These are phyloP conservation scores for Huntiella abstrusa DNA, from an alignment of 2,329 filamentous ascomycete genomes.

Conservation along the genomic window DNA sequence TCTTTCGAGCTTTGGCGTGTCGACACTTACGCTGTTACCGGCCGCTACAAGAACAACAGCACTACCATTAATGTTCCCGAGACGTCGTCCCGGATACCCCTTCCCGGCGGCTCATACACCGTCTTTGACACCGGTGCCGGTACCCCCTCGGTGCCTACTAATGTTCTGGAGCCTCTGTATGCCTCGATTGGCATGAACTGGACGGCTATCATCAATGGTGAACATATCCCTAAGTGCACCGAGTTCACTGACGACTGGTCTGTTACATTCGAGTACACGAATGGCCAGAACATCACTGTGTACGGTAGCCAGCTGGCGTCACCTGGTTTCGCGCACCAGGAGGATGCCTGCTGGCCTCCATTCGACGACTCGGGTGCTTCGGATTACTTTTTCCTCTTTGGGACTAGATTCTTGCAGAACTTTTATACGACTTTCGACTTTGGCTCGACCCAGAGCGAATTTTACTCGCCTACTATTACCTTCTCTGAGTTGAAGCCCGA, in stretches of 20 bases:
- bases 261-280: constrained; percentile 16
- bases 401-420: constrained; percentile 16
- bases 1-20: constrained; percentile 19
- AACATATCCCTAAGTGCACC: constrained; percentile 18
- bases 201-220: constrained; percentile 15
- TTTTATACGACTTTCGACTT: constrained; percentile 20
- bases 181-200: constrained; percentile 20
- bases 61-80: neutral
- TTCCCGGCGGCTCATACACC: constrained; percentile 7
- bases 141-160: constrained; percentile 15
- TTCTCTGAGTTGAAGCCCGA: constrained; percentile 15
- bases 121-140: constrained; percentile 20
- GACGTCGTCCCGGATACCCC: constrained; percentile 1
- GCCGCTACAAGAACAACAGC: constrained; percentile 2
- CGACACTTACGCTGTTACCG: constrained; percentile 12
- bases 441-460: constrained; percentile 12
- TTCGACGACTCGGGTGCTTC: constrained; percentile 15
- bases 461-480: constrained; percentile 12
- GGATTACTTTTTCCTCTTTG: constrained; percentile 17
- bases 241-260: constrained; percentile 21
- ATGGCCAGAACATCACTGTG: constrained; percentile 16
- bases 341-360: constrained; percentile 20
- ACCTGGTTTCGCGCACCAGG: constrained; percentile 18
- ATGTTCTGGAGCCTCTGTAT: constrained; percentile 16
- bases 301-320: constrained; percentile 17